Base-by-base conservation (phyloP, 306 rosid species). In the Echinosophora koreensis region DNA sequence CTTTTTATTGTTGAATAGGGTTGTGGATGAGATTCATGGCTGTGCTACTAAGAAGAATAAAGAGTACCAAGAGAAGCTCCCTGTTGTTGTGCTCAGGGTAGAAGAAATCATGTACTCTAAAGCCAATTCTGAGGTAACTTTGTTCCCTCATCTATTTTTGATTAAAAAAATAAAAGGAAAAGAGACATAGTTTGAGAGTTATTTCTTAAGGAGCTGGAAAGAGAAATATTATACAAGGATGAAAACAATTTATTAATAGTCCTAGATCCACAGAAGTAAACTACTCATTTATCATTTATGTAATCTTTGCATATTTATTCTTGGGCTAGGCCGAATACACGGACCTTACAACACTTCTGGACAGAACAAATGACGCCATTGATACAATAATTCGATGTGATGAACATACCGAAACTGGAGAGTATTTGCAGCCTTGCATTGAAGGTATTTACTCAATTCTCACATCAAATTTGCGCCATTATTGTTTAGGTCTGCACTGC, bases 51-150 rank as follows among this genome's bases (percentile, higher is more conserved):
- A 81, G 86, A 89, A 86, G 85, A 93, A 90, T 78, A 93, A 84
- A 70, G 93, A 93, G 74, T 93, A 92, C 89, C 94, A 93, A 80
- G 90, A 89, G 86, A 90, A 90, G 85, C 94, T 90, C 27, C 96
- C 94, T 18, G 60, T 89, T 71, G 97, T 93, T 56, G 96, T 93
- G 14, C 84, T 90, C 76, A 90, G 62, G 81, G 96, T 83, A 1
- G 97, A 93, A 73, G 94, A 86, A 68, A 90, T 93, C 73, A 71
- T 93, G 86, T 93, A 90, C 88, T 93, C 93, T 12, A 90, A 93
- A 84, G 97, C 96, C 79, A 89, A 84, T 73, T 89, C 93, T 63
- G 88, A 86, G 97, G 97, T 93, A 77, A 62, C 1, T 72, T 54
- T 39, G 11, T 27, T 58, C 34, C 64, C 16, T 58, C 64, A 11